Evolutionary conservation across 192 early-diverging fungal species (phyloP).

Genomic region (Globomyces pollinis-pini): DNA sequence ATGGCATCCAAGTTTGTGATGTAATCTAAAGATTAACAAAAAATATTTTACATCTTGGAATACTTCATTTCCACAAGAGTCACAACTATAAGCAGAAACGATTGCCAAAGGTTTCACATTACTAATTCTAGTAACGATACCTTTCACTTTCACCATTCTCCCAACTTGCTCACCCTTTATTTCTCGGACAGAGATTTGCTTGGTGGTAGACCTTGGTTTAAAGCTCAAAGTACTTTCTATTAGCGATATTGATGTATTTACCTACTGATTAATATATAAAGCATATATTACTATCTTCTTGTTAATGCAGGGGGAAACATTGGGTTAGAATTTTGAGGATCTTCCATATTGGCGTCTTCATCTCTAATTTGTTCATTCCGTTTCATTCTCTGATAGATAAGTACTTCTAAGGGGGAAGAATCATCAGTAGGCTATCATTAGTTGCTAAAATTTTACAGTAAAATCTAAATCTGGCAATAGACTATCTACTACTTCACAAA

Average conservation of each 20-base stretch:
- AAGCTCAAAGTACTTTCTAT: conserved; percentile 79
- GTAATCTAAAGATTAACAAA: conserved; percentile 26
- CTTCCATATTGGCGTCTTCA: conserved; percentile 18
- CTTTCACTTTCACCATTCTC: conserved; percentile 77
- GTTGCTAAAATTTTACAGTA: conserved; percentile 20
- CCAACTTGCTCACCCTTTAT: conserved; percentile 75
- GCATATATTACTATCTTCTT: conserved; percentile 63
- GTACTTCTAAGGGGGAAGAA: conserved; percentile 79
- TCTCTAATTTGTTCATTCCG: conserved; percentile 25
- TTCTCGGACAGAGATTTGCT: conserved; percentile 75
- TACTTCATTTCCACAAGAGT: conserved; percentile 88
- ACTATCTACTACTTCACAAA: conserved; percentile 66
- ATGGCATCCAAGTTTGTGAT: conserved; percentile 52
- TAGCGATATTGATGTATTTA: too few species aligned
- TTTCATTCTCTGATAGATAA: conserved; percentile 75
- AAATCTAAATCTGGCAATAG: conserved; percentile 36
- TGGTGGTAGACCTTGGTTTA: conserved; percentile 55
- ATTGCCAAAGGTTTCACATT: conserved; percentile 88
- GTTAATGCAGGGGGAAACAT: conserved; percentile 75
- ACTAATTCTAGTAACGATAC: conserved; percentile 87
- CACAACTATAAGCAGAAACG: conserved; percentile 86
- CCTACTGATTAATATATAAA: conserved; percentile 7
- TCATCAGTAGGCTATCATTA: conserved; percentile 38
- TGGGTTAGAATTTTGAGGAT: too few species aligned
- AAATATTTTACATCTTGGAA: conserved; percentile 73